Evolutionary conservation across 495 filamentous ascomycete genomes (phyloP).

Genomic region (Penicillium waksmanii): DNA sequence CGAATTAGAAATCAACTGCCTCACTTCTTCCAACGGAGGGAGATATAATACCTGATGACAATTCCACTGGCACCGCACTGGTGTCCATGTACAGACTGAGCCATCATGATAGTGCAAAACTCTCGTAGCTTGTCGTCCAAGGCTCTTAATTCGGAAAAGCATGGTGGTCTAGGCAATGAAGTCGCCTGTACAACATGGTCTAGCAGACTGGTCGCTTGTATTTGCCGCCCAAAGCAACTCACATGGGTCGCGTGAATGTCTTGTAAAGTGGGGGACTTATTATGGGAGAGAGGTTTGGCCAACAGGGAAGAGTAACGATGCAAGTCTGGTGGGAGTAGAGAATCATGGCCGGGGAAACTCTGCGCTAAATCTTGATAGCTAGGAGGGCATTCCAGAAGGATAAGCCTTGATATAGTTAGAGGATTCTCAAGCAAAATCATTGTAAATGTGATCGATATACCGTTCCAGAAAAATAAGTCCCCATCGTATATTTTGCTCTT

Average conservation of each 20-base stretch:
- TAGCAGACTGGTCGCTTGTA: slow-evolving; percentile 4
- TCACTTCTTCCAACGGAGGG: background rate
- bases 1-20: background rate
- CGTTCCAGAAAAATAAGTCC: slow-evolving; percentile 34
- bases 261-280: background rate
- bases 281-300: background rate
- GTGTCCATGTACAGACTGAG: background rate
- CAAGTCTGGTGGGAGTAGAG: slow-evolving; percentile 4
- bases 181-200: slow-evolving; percentile 4
- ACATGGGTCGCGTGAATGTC: slow-evolving; percentile 1
- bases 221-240: slow-evolving; percentile 9
- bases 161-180: background rate
- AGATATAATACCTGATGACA: slow-evolving; percentile 5
- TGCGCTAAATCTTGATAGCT: slow-evolving; percentile 1
- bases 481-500: slow-evolving; percentile 35
- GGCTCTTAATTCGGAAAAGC: background rate
- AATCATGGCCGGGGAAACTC: slow-evolving; percentile 2
- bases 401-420: background rate
- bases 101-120: slow-evolving; percentile 5
- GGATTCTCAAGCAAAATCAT: background rate
- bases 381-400: slow-evolving; percentile 4
- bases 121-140: slow-evolving; percentile 8
- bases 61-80: slow-evolving; percentile 10
- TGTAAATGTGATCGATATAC: slow-evolving; percentile 12
- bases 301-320: background rate